Evolutionary conservation across 2,329 filamentous ascomycete genomes (phyloP), one percentile per base, ranked within the genome.

Genomic region (Stachybotrys chartarum): DNA sequence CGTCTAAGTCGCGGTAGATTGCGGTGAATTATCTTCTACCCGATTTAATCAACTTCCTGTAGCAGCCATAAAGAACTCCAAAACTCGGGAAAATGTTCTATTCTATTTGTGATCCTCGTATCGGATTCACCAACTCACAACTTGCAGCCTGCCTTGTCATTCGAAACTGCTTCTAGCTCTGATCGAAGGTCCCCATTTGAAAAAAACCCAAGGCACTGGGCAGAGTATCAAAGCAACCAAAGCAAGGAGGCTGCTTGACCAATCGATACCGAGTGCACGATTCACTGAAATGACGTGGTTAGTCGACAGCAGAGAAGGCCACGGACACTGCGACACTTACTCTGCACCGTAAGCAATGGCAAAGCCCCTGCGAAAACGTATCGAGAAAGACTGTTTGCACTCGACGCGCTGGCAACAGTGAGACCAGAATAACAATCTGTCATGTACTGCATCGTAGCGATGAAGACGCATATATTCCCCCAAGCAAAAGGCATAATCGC

Each of bases 391-490:
- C 78, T 77, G 57, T 85, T 86, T 1, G 84, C 84, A 7, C 79
- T 82, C 51, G 80, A 70, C 0, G 82, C 82, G 56, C 78, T 84
- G 0, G 84, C 83, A 0, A 83, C 77, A 10, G 79, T 77, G 14
- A 74, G 70, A 0, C 78, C 75, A 3, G 78, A 74, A 60, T 84
- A 86, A 0, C 77, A 76, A 61, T 86, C 83, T 7, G 78, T 70
- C 1, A 77, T 72, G 61, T 84, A 86, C 61, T 73, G 75, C 14
- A 76, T 70, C 3, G 75, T 72, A 54, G 75, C 73, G 58, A 84
- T 75, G 60, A 86, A 86, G 2, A 86, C 70, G 57, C 76, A 81
- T 1, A 85, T 66, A 60, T 84, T 85, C 1, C 82, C 83, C 75
- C 79, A 83, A 0, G 79, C 79, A 61, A 86, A 85, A 0, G 78